These are phyloP conservation scores for Litchi chinensis DNA, from an alignment of 345 rosid species.

Conservation along the genomic window DNA sequence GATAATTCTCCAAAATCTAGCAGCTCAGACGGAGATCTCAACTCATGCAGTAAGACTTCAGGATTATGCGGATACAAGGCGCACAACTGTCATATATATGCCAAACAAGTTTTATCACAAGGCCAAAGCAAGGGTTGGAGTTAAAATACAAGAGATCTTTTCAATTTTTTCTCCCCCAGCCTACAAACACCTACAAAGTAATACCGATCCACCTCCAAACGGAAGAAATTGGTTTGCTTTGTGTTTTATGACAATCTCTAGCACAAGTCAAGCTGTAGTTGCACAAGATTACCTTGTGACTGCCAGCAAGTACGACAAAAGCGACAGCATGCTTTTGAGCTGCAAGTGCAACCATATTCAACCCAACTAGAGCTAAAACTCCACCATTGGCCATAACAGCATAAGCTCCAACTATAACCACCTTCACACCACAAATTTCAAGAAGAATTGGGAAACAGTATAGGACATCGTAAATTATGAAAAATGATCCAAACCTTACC, in stretches of 20 bases:
- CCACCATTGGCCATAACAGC: conserved; percentile 99
- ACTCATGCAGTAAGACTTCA: conserved; percentile 85
- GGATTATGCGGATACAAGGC: conserved; percentile 97
- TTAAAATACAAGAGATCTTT: not conserved
- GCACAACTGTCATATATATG: conserved; percentile 69
- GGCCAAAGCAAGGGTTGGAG: not conserved
- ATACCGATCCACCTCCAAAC: not conserved
- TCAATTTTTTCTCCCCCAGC: not conserved
- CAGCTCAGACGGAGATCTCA: conserved; percentile 94
- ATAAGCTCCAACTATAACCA: conserved; percentile 97
- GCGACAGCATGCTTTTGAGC: conserved; percentile 98
- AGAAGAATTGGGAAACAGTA: conserved; percentile 19
- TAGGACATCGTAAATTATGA: not conserved
- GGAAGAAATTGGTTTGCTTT: not conserved
- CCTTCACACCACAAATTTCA: conserved; percentile 47
- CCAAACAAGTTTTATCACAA: conserved; percentile 15
- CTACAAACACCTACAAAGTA: conserved; percentile 3
- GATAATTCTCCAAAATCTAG: conserved; percentile 98
- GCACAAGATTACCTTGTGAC: conserved; percentile 77
- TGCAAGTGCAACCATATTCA: conserved; percentile 98
- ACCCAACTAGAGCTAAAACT: conserved; percentile 93
- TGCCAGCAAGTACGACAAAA: conserved; percentile 94
- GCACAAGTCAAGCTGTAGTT: not conserved
- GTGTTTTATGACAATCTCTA: conserved; percentile 9
- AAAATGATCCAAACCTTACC: conserved; percentile 43